A percentile compares a stretch with the other conserved stretches of the same genome.
phyloP scores from a whole-genome alignment of 2,329 filamentous ascomycete genomes.

The Fusarium sp. region DNA sequence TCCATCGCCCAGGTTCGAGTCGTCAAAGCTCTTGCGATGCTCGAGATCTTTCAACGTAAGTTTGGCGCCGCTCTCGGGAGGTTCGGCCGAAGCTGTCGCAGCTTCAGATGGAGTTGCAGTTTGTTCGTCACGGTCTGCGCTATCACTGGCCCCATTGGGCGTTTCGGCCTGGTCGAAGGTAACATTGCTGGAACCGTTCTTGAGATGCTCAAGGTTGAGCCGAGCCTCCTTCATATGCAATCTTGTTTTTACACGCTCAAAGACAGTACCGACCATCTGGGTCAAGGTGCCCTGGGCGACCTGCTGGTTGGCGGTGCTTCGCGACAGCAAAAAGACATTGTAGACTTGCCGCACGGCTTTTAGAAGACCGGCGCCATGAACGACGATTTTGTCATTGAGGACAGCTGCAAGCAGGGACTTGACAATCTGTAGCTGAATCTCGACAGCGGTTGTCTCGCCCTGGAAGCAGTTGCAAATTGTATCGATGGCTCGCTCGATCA shows the following conservation, averaged over 20 bases:
- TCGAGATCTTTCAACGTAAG: slow-evolving; percentile 75
- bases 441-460: slow-evolving; percentile 89
- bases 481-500: slow-evolving; percentile 98
- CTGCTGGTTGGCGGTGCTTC: slow-evolving; percentile 93
- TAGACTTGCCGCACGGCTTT: slow-evolving; percentile 98
- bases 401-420: slow-evolving; percentile 96
- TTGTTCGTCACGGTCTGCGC: slow-evolving; percentile 52
- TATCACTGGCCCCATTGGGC: slow-evolving; percentile 52
- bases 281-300: slow-evolving; percentile 96
- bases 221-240: slow-evolving; percentile 88
- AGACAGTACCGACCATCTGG: slow-evolving; percentile 98
- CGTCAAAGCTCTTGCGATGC: slow-evolving; percentile 74
- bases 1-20: slow-evolving; percentile 73
- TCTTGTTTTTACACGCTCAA: slow-evolving; percentile 89
- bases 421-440: slow-evolving; percentile 97
- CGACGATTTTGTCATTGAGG: slow-evolving; percentile 97
- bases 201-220: slow-evolving; percentile 65
- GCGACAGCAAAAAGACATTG: slow-evolving; percentile 97
- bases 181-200: slow-evolving; percentile 63
- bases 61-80: slow-evolving; percentile 59
- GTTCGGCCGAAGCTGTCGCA: slow-evolving; percentile 38
- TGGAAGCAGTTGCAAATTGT: slow-evolving; percentile 99
- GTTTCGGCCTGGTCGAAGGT: slow-evolving; percentile 61
- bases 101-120: slow-evolving; percentile 48
- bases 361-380: slow-evolving; percentile 93